These are phyloP conservation scores for Eucalyptus pauciflora DNA, from an alignment of 345 rosid species.

Conservation along the genomic window DNA sequence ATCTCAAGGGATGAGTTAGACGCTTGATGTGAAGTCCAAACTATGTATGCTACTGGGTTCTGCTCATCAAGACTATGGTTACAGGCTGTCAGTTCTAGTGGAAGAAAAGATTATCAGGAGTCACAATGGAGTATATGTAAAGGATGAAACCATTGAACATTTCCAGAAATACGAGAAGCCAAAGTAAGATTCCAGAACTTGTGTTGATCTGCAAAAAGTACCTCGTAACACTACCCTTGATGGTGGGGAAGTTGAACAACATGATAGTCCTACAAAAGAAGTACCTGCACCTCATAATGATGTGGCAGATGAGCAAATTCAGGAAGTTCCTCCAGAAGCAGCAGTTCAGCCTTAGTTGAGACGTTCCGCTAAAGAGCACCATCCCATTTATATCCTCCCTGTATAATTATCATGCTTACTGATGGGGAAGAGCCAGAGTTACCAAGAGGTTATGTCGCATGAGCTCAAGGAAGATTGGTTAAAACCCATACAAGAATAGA, in stretches of 20 bases:
- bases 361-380: not conserved
- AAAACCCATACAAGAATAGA: not conserved
- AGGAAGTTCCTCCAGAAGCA: not conserved
- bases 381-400: not conserved
- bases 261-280: not conserved
- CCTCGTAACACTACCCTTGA: not conserved
- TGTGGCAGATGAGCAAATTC: not conserved
- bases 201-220: not conserved
- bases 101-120: not conserved
- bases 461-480: not conserved
- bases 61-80: not conserved
- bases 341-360: not conserved
- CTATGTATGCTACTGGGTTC: not conserved
- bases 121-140: not conserved
- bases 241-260: not conserved
- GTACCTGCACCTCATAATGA: not conserved
- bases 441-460: not conserved
- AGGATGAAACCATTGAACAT: not conserved
- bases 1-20: not conserved
- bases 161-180: not conserved
- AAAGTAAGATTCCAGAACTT: not conserved
- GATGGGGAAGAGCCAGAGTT: not conserved
- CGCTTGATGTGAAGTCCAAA: not conserved
- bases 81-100: not conserved
- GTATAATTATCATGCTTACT: not conserved